A percentile compares a stretch with the other conserved stretches of the same genome.
phyloP scores from a whole-genome alignment of 371 early-diverging fungal species.

The Funneliformis caledonium region DNA sequence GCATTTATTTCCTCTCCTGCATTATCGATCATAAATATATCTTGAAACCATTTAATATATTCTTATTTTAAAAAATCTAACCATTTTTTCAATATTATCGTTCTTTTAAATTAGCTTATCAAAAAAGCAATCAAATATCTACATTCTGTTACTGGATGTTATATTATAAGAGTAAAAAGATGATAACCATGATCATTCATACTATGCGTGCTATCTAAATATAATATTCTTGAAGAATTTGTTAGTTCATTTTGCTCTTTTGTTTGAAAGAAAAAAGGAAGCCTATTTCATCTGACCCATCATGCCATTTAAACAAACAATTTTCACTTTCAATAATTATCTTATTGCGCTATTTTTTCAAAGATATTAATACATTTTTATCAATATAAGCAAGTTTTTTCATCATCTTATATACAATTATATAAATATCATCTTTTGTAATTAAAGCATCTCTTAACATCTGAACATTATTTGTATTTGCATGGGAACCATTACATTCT shows the following conservation, averaged over 20 bases:
- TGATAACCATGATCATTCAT: background rate
- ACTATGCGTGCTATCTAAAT: background rate
- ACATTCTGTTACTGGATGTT: background rate
- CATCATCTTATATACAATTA: background rate
- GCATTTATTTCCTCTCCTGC: background rate
- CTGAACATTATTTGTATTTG: background rate
- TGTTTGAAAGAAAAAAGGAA: background rate
- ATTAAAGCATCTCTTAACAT: background rate
- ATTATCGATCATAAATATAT: background rate
- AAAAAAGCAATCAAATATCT: background rate
- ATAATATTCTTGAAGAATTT: background rate
- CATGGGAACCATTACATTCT: too few relatives aligned
- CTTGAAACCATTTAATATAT: background rate
- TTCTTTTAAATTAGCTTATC: background rate
- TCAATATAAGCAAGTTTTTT: background rate
- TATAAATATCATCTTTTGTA: conserved; percentile 12
- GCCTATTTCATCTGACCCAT: background rate
- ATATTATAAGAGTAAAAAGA: background rate
- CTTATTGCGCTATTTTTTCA: too few relatives aligned
- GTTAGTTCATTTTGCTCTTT: background rate
- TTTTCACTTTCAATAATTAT: background rate
- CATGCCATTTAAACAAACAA: background rate
- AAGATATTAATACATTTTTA: background rate
- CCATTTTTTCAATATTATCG: background rate
- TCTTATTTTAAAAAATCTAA: background rate